Base-by-base conservation (phyloP, 495 filamentous ascomycete species). In the Corynascus novoguineensis region DNA sequence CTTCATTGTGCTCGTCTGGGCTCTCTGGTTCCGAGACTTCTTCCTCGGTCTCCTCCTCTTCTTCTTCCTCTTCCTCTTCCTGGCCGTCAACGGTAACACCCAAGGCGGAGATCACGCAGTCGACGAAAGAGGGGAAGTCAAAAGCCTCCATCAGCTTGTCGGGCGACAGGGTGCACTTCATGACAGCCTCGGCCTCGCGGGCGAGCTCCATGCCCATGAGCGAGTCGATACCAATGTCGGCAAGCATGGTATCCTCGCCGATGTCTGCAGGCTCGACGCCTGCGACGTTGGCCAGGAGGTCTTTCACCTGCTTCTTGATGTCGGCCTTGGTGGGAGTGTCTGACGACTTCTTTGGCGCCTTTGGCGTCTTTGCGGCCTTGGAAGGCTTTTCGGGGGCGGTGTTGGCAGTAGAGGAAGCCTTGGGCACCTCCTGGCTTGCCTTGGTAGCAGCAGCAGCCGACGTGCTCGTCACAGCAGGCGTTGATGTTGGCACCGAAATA, bases 141-240 rank as follows among this genome's bases (percentile, higher is more conserved):
- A 50, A 29, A 0, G 75, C 64, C 24, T 74, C 69, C 48, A 75
- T 67, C 5, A 78, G 63, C 29, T 76, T 68, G 1, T 63, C 65
- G 4, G 58, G 55, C 1, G 65, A 53, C 3, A 80, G 55, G 0
- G 68, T 70, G 51, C 65, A 68, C 19, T 78, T 71, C 59, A 83
- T 78, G 0, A 50, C 59, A 0, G 44, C 53, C 41, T 84, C 78
- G 10, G 82, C 55, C 54, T 84, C 79, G 0, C 69, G 70, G 3
- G 72, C 75, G 50, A 83, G 56, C 64, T 84, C 81, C 78, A 80
- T 79, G 0, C 74, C 77, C 65, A 80, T 72, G 0, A 84, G 66
- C 0, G 79, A 84, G 54, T 84, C 81, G n/a, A 84, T 78, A 0
- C 81, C 79, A 10, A 80, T 29, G n/a, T 83, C 76, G 6, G 71